Base-by-base conservation (phyloP, 176 grass and related monocot genomes). In the Carex pumila region DNA sequence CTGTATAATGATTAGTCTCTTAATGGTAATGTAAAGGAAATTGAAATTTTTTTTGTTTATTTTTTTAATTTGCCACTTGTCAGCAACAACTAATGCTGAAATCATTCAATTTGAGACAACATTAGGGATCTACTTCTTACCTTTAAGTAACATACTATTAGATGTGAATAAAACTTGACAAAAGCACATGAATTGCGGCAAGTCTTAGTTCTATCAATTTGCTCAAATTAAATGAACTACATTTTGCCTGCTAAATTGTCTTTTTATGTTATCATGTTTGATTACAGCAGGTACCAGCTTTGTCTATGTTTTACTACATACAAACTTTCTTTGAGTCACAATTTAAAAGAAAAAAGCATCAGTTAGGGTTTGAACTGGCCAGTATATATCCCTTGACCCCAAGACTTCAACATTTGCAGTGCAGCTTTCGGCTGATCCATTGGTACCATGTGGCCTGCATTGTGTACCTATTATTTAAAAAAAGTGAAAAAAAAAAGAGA, bases 391-490 rank as follows among this genome's bases (percentile, higher is more conserved):
- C 86, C 91, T 47, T 89, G 86, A 4, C 86, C 93, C 73, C 94
- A 98, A 73, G 85, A 91, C 77, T 71, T 98, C 39, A 95, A 80
- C 91, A 98, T 98, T 83, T 98, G 89, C 53, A 95, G 85, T 75
- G 95, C 56, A 67, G 92, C 88, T 71, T 93, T 95, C 0, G 92
- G 95, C 12, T 98, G 95, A 85, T 98, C 95, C 95, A 98, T 98
- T 18, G 92, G 95, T 54, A 98, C 95, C 95, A 98, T 93, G 85
- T 98, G 93, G 22, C 91, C 95, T 4, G 95, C 92, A 90, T 98
- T 90, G 66, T 93, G 89, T 62, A 98, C 86, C 93, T 98, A 85
- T 67, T 64, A 85, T 83, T 31, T 52, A 61, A 39, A 55, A 55
- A n/a, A 76, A 0, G 77, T 72, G 80, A 52, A 15, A n/a, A 41